A percentile compares a stretch with the other conserved stretches of the same genome.
phyloP scores from a whole-genome alignment of 345 rosid species.

The Populus nigra region DNA sequence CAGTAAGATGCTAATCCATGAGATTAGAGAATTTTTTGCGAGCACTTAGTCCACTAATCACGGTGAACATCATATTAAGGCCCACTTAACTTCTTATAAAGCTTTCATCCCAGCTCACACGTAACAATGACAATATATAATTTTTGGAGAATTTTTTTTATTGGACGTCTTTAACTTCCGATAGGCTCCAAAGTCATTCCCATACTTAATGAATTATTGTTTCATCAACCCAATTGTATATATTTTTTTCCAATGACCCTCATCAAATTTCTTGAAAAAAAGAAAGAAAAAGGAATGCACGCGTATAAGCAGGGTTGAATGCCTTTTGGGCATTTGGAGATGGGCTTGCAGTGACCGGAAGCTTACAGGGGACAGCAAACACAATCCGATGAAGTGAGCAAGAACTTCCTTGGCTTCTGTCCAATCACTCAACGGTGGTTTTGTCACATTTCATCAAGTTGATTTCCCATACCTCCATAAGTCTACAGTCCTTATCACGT shows the following conservation, averaged over 20 bases:
- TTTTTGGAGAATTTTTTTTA: background rate
- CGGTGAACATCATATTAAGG: background rate
- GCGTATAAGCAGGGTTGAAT: background rate
- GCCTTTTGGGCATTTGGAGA: slow-evolving; percentile 4
- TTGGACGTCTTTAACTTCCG: background rate
- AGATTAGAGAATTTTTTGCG: background rate
- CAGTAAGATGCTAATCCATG: background rate
- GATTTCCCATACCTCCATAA: background rate
- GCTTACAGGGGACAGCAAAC: background rate
- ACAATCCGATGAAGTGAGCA: too few species aligned
- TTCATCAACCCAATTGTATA: background rate
- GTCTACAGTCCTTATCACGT: slow-evolving; percentile 10
- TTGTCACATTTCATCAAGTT: slow-evolving; percentile 6
- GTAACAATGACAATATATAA: background rate
- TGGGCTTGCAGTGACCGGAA: slow-evolving; percentile 5
- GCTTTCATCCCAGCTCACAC: background rate
- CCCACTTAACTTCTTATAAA: background rate
- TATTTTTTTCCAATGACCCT: background rate
- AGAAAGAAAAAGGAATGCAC: background rate
- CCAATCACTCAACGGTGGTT: background rate
- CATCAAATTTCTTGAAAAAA: background rate
- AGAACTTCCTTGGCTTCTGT: background rate
- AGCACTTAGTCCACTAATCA: slow-evolving; percentile 16
- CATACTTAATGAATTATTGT: background rate
- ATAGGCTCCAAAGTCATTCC: background rate